Percentiles rank a stretch among this genome's conserved stretches.
phyloP scores from a whole-genome alignment of 2,329 filamentous ascomycete genomes.

The Penicillium sclerotigenum region DNA sequence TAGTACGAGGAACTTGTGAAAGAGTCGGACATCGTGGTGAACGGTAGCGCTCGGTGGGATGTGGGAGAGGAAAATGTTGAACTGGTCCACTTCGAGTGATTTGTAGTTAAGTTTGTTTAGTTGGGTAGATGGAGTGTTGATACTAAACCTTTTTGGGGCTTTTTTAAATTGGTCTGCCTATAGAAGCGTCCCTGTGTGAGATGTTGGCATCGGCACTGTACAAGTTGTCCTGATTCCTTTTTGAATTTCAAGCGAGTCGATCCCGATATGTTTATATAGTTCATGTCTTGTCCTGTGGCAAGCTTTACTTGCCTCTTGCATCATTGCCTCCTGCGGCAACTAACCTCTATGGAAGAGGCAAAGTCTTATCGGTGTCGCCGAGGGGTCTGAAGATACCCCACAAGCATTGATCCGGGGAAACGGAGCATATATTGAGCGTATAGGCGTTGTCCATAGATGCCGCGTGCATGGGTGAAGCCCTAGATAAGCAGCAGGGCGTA shows the following conservation, averaged over 20 bases:
- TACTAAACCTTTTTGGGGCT: not conserved
- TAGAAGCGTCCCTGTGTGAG: not conserved
- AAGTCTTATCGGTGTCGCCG: not conserved
- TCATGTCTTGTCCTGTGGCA: conserved; percentile 2
- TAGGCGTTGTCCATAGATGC: not conserved
- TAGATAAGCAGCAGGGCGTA: conserved; percentile 10
- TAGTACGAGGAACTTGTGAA: conserved; percentile 34
- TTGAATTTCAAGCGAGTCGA: not conserved
- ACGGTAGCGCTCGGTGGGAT: conserved; percentile 5
- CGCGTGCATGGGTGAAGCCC: not conserved
- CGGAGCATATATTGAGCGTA: not conserved
- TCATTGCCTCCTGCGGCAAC: conserved; percentile 6
- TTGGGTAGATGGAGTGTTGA: not conserved
- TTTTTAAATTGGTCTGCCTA: not conserved
- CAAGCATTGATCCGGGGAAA: not conserved
- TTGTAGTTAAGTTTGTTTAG: not conserved
- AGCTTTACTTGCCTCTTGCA: conserved; percentile 7
- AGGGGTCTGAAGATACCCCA: not conserved
- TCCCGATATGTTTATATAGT: conserved; percentile 2
- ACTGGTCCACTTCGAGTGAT: conserved; percentile 5
- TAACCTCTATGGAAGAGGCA: conserved; percentile 2
- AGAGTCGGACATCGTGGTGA: conserved; percentile 25
- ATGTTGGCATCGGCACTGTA: not conserved
- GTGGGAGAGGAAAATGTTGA: conserved; percentile 3
- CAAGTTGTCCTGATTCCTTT: not conserved